Percentiles rank a stretch among this genome's conserved stretches.
Evolutionary conservation across 75 land plant genomes (phyloP).

Genomic region (Pinus albicaulis): DNA sequence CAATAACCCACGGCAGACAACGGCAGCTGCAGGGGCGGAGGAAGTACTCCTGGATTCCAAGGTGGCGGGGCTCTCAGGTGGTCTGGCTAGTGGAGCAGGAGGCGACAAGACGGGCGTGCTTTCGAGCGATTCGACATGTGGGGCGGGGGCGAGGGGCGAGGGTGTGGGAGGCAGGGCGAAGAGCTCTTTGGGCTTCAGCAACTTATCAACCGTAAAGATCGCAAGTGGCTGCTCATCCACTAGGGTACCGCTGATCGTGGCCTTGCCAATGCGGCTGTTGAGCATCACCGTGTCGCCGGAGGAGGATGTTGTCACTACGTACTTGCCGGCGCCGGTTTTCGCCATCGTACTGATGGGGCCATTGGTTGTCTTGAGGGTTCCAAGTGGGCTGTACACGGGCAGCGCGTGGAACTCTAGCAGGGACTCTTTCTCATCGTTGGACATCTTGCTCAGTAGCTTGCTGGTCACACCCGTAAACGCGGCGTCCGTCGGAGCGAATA

Average conservation of each 20-base stretch:
- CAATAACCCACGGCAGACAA: neutral
- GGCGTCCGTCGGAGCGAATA: slow-evolving; percentile 56
- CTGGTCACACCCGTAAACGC: slow-evolving; percentile 27
- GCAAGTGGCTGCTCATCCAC: slow-evolving; percentile 40
- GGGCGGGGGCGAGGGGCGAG: slow-evolving; percentile 12
- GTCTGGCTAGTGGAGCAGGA: neutral
- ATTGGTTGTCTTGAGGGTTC: slow-evolving; percentile 42
- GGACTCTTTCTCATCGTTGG: slow-evolving; percentile 19
- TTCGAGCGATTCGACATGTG: neutral
- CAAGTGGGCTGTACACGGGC: slow-evolving; percentile 37
- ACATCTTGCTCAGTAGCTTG: slow-evolving; percentile 42
- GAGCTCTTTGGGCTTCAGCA: slow-evolving; percentile 26
- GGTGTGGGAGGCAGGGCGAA: slow-evolving; percentile 10
- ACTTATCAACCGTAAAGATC: slow-evolving; percentile 23
- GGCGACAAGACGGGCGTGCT: neutral
- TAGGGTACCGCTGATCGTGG: slow-evolving; percentile 34
- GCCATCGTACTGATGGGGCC: slow-evolving; percentile 49
- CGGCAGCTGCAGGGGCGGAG: neutral
- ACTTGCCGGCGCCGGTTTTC: slow-evolving; percentile 25
- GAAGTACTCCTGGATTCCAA: neutral
- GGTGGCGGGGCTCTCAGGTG: neutral
- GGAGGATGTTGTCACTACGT: slow-evolving; percentile 31
- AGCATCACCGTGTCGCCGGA: slow-evolving; percentile 41
- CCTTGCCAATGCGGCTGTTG: slow-evolving; percentile 30
- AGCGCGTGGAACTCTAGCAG: slow-evolving; percentile 37